Conservation (phyloP, 2,329 filamentous ascomycete genomes). For the Orbilia brochopaga region DNA sequence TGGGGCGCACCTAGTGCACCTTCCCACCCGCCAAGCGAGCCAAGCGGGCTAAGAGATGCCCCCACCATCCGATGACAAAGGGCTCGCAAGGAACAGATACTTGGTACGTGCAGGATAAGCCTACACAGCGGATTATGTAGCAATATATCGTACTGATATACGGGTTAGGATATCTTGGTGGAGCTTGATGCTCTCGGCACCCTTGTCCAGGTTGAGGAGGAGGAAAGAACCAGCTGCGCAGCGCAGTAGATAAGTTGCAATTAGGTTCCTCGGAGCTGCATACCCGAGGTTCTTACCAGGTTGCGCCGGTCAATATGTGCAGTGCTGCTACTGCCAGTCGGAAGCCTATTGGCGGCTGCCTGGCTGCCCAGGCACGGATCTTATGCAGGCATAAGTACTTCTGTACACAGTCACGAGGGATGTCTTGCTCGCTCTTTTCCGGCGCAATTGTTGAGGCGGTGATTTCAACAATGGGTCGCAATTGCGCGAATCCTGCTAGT, state of each 20-base stretch:
- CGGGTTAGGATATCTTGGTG: constrained; percentile 8
- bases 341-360: neutral
- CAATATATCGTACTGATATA: no score
- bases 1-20: constrained; percentile 25
- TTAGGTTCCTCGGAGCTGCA: neutral
- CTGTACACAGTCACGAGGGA: neutral
- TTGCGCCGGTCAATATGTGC: neutral
- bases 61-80: neutral
- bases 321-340: neutral
- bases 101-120: no score
- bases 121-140: no score
- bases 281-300: neutral
- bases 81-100: no score
- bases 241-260: neutral
- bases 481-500: neutral
- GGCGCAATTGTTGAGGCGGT: neutral
- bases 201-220: constrained; percentile 5
- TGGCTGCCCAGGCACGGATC: neutral
- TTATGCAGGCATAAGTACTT: neutral
- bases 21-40: constrained; percentile 45
- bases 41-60: constrained; percentile 3
- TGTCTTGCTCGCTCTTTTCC: neutral
- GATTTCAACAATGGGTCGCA: neutral
- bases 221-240: neutral
- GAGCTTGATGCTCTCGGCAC: constrained; percentile 22